Conservation (phyloP, 2,329 filamentous ascomycete genomes). For the Fusarium avenaceum region DNA sequence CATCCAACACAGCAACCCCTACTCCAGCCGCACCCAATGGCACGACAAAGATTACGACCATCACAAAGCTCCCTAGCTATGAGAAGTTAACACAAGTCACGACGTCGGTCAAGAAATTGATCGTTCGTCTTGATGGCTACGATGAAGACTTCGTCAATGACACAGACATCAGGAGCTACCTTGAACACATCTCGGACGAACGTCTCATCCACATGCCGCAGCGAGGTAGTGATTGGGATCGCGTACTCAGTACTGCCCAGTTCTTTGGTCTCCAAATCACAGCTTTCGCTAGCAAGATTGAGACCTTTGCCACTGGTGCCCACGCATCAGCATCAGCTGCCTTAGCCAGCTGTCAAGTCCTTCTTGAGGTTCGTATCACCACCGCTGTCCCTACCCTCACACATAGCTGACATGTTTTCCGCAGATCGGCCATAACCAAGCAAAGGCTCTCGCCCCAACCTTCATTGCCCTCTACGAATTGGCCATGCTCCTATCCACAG, state of each 20-base stretch:
- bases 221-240: conserved; percentile 58
- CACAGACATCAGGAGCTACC: conserved; percentile 49
- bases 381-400: not conserved
- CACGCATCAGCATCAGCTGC: conserved; percentile 50
- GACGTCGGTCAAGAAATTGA: conserved; percentile 32
- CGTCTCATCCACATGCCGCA: conserved; percentile 58
- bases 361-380: conserved; percentile 54
- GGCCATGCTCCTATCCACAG: conserved; percentile 54
- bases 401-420: not conserved
- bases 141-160: conserved; percentile 40
- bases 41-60: not conserved
- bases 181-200: conserved; percentile 56
- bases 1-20: not conserved
- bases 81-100: conserved; percentile 34
- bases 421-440: conserved; percentile 57
- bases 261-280: conserved; percentile 59
- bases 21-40: not conserved
- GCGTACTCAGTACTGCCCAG: conserved; percentile 57
- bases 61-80: conserved; percentile 23
- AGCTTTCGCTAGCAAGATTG: conserved; percentile 53
- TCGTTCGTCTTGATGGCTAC: conserved; percentile 41
- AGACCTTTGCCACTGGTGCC: conserved; percentile 42
- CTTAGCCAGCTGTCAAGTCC: conserved; percentile 55
- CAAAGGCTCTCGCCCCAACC: conserved; percentile 55
- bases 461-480: conserved; percentile 58